phyloP scores from a whole-genome alignment of 257 asterid genomes.

The Solanum sejunctum region DNA sequence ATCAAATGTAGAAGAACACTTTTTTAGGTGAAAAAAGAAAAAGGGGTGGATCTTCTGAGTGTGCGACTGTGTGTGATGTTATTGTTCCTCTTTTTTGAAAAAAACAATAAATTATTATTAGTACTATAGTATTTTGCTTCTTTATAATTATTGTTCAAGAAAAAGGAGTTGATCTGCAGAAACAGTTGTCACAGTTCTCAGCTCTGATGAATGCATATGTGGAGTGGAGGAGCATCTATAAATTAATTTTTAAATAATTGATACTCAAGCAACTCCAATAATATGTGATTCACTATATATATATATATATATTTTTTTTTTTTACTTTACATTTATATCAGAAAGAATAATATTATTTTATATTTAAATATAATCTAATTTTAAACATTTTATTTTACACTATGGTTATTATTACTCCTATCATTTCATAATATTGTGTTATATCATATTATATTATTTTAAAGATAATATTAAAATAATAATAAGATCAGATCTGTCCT shows the following conservation, averaged over 20 bases:
- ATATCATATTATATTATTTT: no score
- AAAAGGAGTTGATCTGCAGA: not conserved
- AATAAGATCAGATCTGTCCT: no score
- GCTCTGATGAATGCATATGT: not conserved
- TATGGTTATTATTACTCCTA: not conserved
- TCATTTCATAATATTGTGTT: no score
- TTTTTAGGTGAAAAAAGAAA: not conserved
- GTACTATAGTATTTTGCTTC: not conserved
- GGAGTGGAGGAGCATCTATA: not conserved
- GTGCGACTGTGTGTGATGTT: not conserved
- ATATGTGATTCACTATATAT: not conserved
- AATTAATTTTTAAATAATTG: not conserved
- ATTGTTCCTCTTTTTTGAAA: not conserved
- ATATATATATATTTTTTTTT: no score
- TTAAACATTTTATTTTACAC: not conserved
- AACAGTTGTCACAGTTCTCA: conserved; percentile 1
- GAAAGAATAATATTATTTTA: not conserved
- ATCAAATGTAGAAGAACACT: not conserved
- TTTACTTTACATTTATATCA: no score
- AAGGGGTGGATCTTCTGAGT: not conserved
- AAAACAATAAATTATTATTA: not conserved
- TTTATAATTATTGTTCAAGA: not conserved
- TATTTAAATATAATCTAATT: not conserved
- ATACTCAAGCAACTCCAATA: not conserved
- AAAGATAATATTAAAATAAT: no score